Evolutionary conservation across 2,329 filamentous ascomycete genomes (phyloP), one percentile per base, ranked within the genome.

Genomic region (Botrytis tulipae): DNA sequence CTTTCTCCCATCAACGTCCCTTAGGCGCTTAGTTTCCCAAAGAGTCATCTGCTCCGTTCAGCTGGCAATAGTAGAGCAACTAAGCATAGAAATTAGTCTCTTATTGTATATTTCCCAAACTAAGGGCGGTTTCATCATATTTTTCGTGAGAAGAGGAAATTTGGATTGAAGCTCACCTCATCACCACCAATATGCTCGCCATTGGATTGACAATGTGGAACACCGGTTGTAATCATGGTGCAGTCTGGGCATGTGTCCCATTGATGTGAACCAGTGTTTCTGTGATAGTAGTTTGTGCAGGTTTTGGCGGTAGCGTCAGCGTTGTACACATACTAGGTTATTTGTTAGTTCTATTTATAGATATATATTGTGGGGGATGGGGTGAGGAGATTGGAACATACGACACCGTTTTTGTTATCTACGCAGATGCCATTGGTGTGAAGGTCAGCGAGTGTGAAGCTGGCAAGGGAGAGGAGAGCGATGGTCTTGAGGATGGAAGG

Each of bases 171-270:
- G 29, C 71, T 44, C n/a, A 72, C 71, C 51, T 72, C 71, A 9
- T 68, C 71, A 65, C 71, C 71, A 32, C 71, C 71, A 4, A 72
- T 60, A n/a, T 68, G 62, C 16, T 0, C 22, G 3, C 1, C 48
- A 16, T 10, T 4, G 6, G 71, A 60, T 3, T 9, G 4, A 20
- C 71, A 72, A 68, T 71, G 59, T n/a, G 70, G 48, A 25, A 9
- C 25, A 6, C 29, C 61, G 2, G 9, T 35, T 29, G 44, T 57
- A 16, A 16, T 14, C 48, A 67, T 67, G n/a, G 12, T 6, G 51
- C 71, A 72, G 25, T 72, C 71, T 1, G 40, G 62, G 10, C 71
- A 72, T 18, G 20, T 40, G 18, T 68, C 71, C 71, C 71, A 72
- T 37, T 66, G 42, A 3, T 59, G 14, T 18, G 4, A 1, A 22